Conservation (phyloP, 2,329 filamentous ascomycete genomes). For the Fusarium floridanum region DNA sequence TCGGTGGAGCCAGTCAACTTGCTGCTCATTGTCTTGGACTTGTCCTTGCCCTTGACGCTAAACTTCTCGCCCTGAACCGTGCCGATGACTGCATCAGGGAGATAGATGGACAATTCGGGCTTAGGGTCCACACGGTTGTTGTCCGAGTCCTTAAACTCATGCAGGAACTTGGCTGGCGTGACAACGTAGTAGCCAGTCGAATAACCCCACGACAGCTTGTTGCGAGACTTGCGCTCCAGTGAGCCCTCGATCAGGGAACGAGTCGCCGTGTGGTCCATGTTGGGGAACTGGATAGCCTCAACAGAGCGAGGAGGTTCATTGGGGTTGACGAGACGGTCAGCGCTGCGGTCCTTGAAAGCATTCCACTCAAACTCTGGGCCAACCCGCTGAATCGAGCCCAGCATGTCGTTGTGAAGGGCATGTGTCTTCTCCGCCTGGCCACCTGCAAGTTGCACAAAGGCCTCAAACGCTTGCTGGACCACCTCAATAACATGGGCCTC, state of each 20-base stretch:
- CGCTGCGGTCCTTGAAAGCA: slow-evolving; percentile 80
- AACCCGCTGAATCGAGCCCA: slow-evolving; percentile 80
- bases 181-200: slow-evolving; percentile 90
- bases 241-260: slow-evolving; percentile 88
- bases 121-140: slow-evolving; percentile 76
- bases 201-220: slow-evolving; percentile 83
- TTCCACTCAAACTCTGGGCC: slow-evolving; percentile 92
- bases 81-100: slow-evolving; percentile 89
- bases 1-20: slow-evolving; percentile 86
- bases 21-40: slow-evolving; percentile 81
- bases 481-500: slow-evolving; percentile 88
- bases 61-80: slow-evolving; percentile 83
- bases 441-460: slow-evolving; percentile 84
- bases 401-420: slow-evolving; percentile 86
- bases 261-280: slow-evolving; percentile 85
- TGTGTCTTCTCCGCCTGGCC: slow-evolving; percentile 86
- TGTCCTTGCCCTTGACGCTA: slow-evolving; percentile 94
- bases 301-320: slow-evolving; percentile 79
- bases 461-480: slow-evolving; percentile 83
- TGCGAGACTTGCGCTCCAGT: slow-evolving; percentile 90
- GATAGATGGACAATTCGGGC: slow-evolving; percentile 90
- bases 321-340: slow-evolving; percentile 81
- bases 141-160: slow-evolving; percentile 97
- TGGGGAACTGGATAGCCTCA: slow-evolving; percentile 83
- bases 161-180: slow-evolving; percentile 87